Evolutionary conservation across 2,329 filamentous ascomycete species (phyloP).

Genomic region (Ophiostoma triangulosporum): DNA sequence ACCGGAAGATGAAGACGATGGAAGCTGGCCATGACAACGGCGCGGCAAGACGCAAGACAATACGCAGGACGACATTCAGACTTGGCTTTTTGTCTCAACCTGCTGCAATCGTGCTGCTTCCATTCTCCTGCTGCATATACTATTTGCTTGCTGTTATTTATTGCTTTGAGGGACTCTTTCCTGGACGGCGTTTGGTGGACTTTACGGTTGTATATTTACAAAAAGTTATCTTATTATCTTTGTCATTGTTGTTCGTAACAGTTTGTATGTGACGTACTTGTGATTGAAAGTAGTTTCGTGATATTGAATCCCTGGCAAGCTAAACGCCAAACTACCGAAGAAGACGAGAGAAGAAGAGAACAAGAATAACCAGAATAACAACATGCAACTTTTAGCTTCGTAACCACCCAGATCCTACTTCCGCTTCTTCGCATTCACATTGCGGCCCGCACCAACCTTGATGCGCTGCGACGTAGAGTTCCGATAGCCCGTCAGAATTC

Average conservation of each 20-base stretch:
- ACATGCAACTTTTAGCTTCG: no score
- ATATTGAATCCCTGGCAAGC: no score
- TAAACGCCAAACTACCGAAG: background rate
- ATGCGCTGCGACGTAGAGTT: conserved; percentile 50
- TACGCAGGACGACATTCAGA: no score
- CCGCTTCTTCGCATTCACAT: conserved; percentile 67
- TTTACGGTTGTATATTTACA: background rate
- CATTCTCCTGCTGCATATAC: background rate
- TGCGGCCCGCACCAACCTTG: conserved; percentile 72
- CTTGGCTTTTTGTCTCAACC: no score
- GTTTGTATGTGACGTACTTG: no score
- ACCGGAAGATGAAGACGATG: no score
- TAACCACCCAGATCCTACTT: background rate
- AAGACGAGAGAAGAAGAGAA: background rate
- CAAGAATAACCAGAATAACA: background rate
- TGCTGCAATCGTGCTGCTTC: background rate
- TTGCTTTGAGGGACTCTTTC: background rate
- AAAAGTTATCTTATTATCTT: background rate
- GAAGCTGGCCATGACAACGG: no score
- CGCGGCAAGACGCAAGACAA: no score
- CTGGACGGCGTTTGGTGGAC: background rate
- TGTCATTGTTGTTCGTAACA: no score
- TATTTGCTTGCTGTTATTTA: background rate
- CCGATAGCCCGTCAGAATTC: conserved; percentile 70
- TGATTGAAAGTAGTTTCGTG: no score